These are phyloP conservation scores for Cytospora schulzeri DNA, from an alignment of 2,329 filamentous ascomycete genomes.

Conservation along the genomic window DNA sequence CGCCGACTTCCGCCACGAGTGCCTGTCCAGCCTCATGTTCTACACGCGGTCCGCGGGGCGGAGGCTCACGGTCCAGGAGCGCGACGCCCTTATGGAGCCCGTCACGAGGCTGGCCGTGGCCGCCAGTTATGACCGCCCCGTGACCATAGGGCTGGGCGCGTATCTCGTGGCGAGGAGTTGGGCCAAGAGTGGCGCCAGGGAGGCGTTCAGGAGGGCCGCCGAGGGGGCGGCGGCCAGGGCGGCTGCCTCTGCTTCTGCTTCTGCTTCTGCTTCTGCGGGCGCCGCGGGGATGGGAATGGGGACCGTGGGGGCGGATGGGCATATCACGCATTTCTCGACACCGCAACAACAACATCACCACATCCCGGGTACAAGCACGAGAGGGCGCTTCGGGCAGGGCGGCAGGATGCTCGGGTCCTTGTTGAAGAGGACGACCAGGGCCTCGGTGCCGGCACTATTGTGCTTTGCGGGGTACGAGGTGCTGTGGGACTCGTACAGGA, in stretches of 20 bases:
- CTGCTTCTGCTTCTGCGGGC: not conserved
- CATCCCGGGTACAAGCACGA: not conserved
- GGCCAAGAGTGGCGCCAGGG: slow-evolving; percentile 20
- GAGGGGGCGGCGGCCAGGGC: slow-evolving; percentile 6
- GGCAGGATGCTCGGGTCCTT: slow-evolving; percentile 6
- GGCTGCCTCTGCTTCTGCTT: not conserved
- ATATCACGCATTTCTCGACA: slow-evolving; percentile 26
- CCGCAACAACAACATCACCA: slow-evolving; percentile 4
- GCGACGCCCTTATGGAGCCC: slow-evolving; percentile 24
- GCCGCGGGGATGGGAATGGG: slow-evolving; percentile 1
- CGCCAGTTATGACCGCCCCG: slow-evolving; percentile 25
- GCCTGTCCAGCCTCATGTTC: slow-evolving; percentile 24
- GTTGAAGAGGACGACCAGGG: slow-evolving; percentile 14
- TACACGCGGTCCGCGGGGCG: slow-evolving; percentile 24
- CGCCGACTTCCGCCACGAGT: slow-evolving; percentile 24
- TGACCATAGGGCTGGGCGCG: slow-evolving; percentile 16
- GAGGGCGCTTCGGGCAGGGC: not conserved
- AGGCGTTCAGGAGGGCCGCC: not conserved
- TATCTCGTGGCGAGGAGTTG: slow-evolving; percentile 26
- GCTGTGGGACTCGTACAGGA: slow-evolving; percentile 18
- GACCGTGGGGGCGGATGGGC: slow-evolving; percentile 20
- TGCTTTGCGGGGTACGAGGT: slow-evolving; percentile 22
- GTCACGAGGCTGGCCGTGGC: slow-evolving; percentile 19
- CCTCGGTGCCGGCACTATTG: slow-evolving; percentile 16
- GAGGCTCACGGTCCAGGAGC: slow-evolving; percentile 20